Conservation (phyloP, 768 basidiomycete genomes). For the Mycena latifolia region DNA sequence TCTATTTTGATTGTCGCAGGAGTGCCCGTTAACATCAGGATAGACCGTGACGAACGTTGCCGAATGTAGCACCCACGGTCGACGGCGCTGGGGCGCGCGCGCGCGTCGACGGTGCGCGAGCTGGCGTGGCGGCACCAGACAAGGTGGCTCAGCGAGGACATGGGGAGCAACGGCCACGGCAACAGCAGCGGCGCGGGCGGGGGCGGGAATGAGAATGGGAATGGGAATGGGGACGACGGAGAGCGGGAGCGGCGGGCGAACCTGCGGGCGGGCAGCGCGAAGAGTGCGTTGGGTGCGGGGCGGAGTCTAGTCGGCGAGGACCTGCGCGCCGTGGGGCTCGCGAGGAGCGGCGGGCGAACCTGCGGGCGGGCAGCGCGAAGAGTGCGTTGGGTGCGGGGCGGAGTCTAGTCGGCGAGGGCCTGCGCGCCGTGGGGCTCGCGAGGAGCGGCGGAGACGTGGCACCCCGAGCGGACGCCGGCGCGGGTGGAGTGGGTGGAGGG, state of each 20-base stretch:
- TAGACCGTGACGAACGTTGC: too few species aligned
- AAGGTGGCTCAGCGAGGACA: constrained; percentile 67
- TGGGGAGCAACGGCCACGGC: constrained; percentile 14
- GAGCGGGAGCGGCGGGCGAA: constrained; percentile 64
- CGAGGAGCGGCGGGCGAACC: constrained; percentile 68
- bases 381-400: constrained; percentile 66
- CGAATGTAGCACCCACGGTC: too few species aligned
- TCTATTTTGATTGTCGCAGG: too few species aligned
- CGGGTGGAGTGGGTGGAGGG: constrained; percentile 40
- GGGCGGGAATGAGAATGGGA: background rate
- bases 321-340: constrained; percentile 79
- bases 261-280: constrained; percentile 75
- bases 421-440: constrained; percentile 77
- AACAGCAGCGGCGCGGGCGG: constrained; percentile 5
- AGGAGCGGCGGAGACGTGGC: constrained; percentile 22
- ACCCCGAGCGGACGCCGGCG: constrained; percentile 35
- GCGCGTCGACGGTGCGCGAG: constrained; percentile 63
- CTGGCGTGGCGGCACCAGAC: constrained; percentile 62
- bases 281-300: constrained; percentile 67
- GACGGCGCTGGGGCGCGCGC: constrained; percentile 34
- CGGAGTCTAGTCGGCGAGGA: constrained; percentile 76
- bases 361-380: constrained; percentile 79
- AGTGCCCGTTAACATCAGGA: too few species aligned
- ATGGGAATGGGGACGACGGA: background rate
- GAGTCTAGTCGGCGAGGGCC: constrained; percentile 73